phyloP scores from a whole-genome alignment of 345 rosid species.

The Eucalyptus sp. region DNA sequence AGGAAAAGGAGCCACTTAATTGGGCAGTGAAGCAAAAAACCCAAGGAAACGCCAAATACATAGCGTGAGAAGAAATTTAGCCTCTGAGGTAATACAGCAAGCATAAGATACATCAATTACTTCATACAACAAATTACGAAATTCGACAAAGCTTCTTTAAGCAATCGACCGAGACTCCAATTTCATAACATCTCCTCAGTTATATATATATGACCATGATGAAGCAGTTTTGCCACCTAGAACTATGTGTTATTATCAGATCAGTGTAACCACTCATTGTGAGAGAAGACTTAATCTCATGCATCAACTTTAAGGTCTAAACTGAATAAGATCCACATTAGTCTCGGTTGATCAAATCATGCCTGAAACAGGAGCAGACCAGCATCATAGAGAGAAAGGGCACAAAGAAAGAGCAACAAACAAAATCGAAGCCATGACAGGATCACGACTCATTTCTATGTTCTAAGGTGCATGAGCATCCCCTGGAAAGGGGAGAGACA shows the following conservation, averaged over 20 bases:
- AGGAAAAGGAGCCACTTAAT: background rate
- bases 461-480: background rate
- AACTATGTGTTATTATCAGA: background rate
- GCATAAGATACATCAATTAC: background rate
- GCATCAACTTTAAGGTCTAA: background rate
- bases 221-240: background rate
- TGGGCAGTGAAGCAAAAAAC: background rate
- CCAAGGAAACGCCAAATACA: background rate
- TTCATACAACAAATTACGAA: background rate
- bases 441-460: background rate
- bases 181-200: background rate
- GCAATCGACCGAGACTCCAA: background rate
- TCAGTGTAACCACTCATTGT: background rate
- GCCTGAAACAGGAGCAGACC: background rate
- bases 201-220: background rate
- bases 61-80: background rate
- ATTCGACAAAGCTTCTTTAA: background rate
- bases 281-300: background rate
- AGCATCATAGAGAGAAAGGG: background rate
- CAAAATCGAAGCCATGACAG: background rate
- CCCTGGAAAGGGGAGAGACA: background rate
- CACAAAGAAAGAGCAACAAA: background rate
- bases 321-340: background rate
- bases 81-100: background rate
- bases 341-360: background rate